Evolutionary conservation across 331 rosid species (phyloP).

Genomic region (Malus hybrid): DNA sequence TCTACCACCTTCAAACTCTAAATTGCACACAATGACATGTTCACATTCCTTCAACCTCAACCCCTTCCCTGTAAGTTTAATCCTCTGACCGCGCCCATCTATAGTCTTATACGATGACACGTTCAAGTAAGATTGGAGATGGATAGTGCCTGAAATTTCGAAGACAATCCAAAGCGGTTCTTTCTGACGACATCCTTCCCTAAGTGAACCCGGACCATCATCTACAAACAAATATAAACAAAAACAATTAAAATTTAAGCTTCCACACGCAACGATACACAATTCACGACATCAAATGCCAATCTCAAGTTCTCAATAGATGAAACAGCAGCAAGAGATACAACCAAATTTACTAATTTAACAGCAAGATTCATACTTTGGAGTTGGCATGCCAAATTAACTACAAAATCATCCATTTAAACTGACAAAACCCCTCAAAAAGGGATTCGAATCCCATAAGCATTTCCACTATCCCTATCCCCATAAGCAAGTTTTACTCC

Average conservation of each 20-base stretch:
- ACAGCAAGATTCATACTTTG: background rate
- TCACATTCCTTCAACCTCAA: slow-evolving; percentile 84
- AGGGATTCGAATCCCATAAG: background rate
- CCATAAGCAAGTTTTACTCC: background rate
- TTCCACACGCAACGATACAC: background rate
- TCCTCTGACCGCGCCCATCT: slow-evolving; percentile 82
- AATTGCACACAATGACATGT: slow-evolving; percentile 82
- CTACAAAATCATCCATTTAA: background rate
- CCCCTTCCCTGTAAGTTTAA: slow-evolving; percentile 75
- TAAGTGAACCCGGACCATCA: slow-evolving; percentile 92
- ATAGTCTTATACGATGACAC: slow-evolving; percentile 78
- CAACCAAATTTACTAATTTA: background rate
- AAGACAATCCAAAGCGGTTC: slow-evolving; percentile 93
- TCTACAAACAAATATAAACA: slow-evolving; percentile 31
- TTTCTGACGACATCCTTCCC: slow-evolving; percentile 66
- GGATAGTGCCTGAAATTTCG: slow-evolving; percentile 70
- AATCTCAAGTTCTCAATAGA: background rate
- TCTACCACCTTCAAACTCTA: slow-evolving; percentile 91
- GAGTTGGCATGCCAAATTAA: background rate
- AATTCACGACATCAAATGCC: no score
- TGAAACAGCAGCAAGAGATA: background rate
- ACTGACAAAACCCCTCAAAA: background rate
- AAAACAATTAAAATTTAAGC: background rate
- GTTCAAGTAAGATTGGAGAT: slow-evolving; percentile 58
- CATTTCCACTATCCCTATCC: background rate